Percentiles rank a stretch among this genome's conserved stretches.
Conservation (phyloP, 495 filamentous ascomycete genomes). For the Baudoinia panamericana region DNA sequence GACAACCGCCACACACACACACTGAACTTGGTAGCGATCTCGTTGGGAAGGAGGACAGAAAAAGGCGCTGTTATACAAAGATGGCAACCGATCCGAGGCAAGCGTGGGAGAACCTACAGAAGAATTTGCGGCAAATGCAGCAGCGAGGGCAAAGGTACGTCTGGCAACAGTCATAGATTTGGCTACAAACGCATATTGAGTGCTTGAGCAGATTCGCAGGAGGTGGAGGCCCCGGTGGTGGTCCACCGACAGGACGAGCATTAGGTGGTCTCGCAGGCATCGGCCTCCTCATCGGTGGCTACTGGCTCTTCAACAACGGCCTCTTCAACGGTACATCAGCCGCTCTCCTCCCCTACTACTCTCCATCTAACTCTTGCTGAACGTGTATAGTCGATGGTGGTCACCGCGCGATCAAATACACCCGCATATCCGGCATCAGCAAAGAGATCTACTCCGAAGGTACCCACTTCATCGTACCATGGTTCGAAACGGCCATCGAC, state of each 20-base stretch:
- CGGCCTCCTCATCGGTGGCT: conserved; percentile 51
- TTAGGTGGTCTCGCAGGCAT: conserved; percentile 32
- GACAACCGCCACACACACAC: no score
- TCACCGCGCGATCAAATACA: conserved; percentile 98
- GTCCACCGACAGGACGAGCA: conserved; percentile 25
- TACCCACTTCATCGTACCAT: conserved; percentile 85
- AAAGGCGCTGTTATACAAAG: no score
- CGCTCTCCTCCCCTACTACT: neutral
- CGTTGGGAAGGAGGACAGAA: no score
- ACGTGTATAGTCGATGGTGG: conserved; percentile 70
- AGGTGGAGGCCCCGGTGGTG: conserved; percentile 33
- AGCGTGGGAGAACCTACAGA: conserved; percentile 51
- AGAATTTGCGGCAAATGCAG: conserved; percentile 39
- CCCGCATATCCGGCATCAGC: conserved; percentile 80
- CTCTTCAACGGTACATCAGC: conserved; percentile 96
- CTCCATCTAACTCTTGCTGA: neutral
- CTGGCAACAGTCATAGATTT: no score
- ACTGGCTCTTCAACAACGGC: conserved; percentile 58
- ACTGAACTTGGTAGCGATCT: no score
- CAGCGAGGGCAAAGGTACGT: conserved; percentile 33
- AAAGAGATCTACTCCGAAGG: conserved; percentile 96
- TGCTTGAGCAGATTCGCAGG: conserved; percentile 41
- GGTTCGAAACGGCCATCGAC: conserved; percentile 91
- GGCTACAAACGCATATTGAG: no score
- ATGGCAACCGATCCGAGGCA: conserved; percentile 46